These are phyloP conservation scores for Neoascochyta sp. DNA, from an alignment of 2,329 filamentous ascomycete genomes.

Conservation along the genomic window DNA sequence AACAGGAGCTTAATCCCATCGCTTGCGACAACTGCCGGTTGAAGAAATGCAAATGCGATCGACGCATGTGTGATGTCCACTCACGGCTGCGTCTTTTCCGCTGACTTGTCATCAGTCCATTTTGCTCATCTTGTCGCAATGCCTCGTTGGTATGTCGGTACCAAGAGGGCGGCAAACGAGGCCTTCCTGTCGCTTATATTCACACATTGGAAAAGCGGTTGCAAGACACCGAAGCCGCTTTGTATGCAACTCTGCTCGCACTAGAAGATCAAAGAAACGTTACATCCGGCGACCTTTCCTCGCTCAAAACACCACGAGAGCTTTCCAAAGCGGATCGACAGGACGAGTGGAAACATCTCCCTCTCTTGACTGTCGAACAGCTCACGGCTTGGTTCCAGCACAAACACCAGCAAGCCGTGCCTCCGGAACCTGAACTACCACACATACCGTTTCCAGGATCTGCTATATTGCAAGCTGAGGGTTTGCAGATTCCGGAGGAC, in stretches of 20 bases:
- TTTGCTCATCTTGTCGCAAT: slow-evolving; percentile 21
- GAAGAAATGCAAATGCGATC: slow-evolving; percentile 29
- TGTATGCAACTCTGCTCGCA: slow-evolving; percentile 14
- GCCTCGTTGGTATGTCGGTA: slow-evolving; percentile 17
- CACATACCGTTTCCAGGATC: slow-evolving; percentile 5
- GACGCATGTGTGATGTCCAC: too few species aligned
- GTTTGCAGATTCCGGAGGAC: not conserved
- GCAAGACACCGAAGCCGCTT: slow-evolving; percentile 22
- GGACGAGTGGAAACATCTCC: slow-evolving; percentile 21
- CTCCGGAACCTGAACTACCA: slow-evolving; percentile 4
- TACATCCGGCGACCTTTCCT: slow-evolving; percentile 1
- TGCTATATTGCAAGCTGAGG: slow-evolving; percentile 1
- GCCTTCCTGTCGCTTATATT: slow-evolving; percentile 26
- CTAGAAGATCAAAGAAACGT: slow-evolving; percentile 6
- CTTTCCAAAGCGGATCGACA: slow-evolving; percentile 22
- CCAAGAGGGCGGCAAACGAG: slow-evolving; percentile 24
- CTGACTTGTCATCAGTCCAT: slow-evolving; percentile 12
- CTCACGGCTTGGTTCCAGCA: slow-evolving; percentile 18
- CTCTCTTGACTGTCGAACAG: slow-evolving; percentile 18
- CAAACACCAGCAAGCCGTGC: slow-evolving; percentile 7
- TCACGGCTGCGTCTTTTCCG: slow-evolving; percentile 2
- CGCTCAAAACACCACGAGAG: slow-evolving; percentile 4
- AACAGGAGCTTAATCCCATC: slow-evolving; percentile 17
- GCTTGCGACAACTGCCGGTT: slow-evolving; percentile 26
- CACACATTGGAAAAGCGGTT: slow-evolving; percentile 20